These are phyloP conservation scores for Leccinum imitatum DNA, from an alignment of 768 basidiomycete genomes.

Conservation along the genomic window DNA sequence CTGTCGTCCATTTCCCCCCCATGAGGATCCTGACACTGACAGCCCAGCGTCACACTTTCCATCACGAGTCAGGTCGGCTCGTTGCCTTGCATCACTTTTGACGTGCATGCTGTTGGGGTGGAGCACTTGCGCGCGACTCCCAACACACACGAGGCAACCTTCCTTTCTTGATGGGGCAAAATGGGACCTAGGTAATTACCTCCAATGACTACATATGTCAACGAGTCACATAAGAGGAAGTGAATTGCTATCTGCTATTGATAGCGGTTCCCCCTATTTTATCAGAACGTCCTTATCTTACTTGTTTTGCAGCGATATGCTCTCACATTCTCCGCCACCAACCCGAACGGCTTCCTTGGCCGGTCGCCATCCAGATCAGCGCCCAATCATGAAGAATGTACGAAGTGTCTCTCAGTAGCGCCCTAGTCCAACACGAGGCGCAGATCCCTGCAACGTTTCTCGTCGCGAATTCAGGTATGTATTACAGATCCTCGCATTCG, in stretches of 20 bases:
- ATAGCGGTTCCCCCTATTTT: background rate
- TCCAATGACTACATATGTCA: background rate
- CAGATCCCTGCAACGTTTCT: background rate
- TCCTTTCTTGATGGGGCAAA: constrained; percentile 13
- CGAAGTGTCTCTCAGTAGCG: background rate
- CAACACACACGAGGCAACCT: constrained; percentile 18
- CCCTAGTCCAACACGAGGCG: constrained; percentile 6
- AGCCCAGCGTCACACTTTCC: background rate
- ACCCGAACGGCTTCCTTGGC: background rate
- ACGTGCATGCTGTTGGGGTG: constrained; percentile 4
- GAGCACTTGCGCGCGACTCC: background rate
- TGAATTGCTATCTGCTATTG: background rate
- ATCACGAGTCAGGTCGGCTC: background rate
- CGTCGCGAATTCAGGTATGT: background rate
- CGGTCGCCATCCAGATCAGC: constrained; percentile 7
- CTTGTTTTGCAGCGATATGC: background rate
- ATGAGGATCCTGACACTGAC: constrained; percentile 2
- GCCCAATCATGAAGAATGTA: background rate
- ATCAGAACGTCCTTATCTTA: background rate
- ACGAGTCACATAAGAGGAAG: constrained; percentile 11
- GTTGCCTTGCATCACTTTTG: background rate
- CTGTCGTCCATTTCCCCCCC: background rate
- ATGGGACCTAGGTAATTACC: constrained; percentile 7
- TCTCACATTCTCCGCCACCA: constrained; percentile 1
- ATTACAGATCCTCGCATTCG: constrained; percentile 1